Base-by-base conservation (phyloP, 2,329 filamentous ascomycete species). In the Keithomyces neogunnii region DNA sequence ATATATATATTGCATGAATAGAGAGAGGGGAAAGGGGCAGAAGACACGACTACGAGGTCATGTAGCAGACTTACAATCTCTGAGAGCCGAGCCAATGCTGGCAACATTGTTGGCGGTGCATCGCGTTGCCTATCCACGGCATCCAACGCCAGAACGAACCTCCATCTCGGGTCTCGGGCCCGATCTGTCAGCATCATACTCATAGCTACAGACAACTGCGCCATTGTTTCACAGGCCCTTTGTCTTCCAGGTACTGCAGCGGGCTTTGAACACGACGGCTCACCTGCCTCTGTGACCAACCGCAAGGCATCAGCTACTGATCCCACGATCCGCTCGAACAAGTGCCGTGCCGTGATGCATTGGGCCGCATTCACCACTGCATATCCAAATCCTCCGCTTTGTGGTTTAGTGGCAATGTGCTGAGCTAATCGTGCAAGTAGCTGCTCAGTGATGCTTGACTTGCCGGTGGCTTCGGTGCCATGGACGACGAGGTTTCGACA, bases 141-240 rank as follows among this genome's bases (percentile, higher is more conserved):
- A 71, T 97, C 93, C 56, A 97, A 78, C 9, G 96, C 88, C 52
- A 97, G 69, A 7, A 92, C 83, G 59, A 96, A 90, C 56, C 85
- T 82, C 57, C 73, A 73, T 45, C 63, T 60, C 26, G 63, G 58
- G 39, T 68, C 66, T 6, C 64, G 66, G 6, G 59, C 59, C 5
- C 60, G 62, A 59, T 75, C 73, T 48, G 75, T 69, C 45, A 91
- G 67, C 67, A 89, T 72, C 62, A 75, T 79, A 54, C 77, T 78
- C 52, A 97, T 72, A 60, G 91, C 82, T 30, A 89, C 86, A 1
- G 80, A 77, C 55, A 97, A 72, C 49, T 87, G 81, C 52, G 88
- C 86, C 49, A 96, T 70, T 55, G 86, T 89, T 70, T 96, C 91
- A 64, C 89, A 95, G 55, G 84, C 76, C 32, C 77, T 51, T 19